Percentiles rank a stretch among this genome's conserved stretches.
phyloP scores from a whole-genome alignment of 257 asterid genomes.

The Solanum neorickii region DNA sequence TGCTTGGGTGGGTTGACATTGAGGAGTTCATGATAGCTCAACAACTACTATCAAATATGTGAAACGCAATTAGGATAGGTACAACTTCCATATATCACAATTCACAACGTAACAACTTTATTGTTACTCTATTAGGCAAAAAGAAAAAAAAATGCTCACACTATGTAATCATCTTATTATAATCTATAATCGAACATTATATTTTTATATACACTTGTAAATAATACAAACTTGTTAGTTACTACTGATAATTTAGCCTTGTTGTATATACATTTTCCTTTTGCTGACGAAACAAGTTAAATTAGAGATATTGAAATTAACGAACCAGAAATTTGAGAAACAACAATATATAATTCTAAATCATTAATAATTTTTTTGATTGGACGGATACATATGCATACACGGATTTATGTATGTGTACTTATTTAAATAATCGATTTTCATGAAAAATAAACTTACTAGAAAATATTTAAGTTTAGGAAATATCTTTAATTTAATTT shows the following conservation, averaged over 20 bases:
- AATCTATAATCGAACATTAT: background rate
- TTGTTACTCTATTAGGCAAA: background rate
- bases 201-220: background rate
- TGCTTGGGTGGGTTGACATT: background rate
- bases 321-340: background rate
- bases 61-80: background rate
- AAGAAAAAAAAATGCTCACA: too few species aligned
- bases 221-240: background rate
- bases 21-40: background rate
- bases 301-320: background rate
- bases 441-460: too few species aligned
- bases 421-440: too few species aligned
- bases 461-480: too few species aligned
- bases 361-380: too few species aligned
- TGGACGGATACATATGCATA: background rate
- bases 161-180: background rate
- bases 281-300: background rate
- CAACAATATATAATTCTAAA: background rate
- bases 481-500: too few species aligned
- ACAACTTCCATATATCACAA: background rate
- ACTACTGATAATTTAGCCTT: background rate
- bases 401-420: too few species aligned
- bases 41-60: background rate
- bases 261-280: background rate
- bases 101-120: background rate